These are phyloP conservation scores for Solanum pinnatisectum DNA, from an alignment of 257 asterid genomes.

Conservation along the genomic window DNA sequence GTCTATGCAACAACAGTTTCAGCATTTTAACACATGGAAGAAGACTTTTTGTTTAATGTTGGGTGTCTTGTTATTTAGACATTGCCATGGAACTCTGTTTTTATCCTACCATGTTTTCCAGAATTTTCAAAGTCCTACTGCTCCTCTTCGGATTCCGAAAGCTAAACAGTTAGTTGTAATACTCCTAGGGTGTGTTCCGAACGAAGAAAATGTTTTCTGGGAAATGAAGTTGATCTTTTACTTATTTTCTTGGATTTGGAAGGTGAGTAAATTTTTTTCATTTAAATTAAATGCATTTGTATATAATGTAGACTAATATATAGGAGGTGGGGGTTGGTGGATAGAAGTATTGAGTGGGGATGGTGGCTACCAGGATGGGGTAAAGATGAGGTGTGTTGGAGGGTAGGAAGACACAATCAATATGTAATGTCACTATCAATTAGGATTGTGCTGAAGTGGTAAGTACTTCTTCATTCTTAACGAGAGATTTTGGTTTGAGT, in stretches of 20 bases:
- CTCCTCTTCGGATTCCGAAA: neutral
- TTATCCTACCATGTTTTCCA: neutral
- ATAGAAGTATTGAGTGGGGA: neutral
- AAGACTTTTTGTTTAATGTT: neutral
- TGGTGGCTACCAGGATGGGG: neutral
- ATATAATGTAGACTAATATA: neutral
- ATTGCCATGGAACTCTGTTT: neutral
- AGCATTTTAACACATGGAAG: neutral
- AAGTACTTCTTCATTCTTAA: too few relatives aligned
- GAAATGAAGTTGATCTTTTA: neutral
- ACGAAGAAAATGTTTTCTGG: neutral
- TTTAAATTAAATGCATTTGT: neutral
- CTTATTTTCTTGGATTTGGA: neutral
- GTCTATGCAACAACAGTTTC: neutral
- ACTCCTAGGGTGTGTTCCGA: neutral
- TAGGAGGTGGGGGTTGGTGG: neutral
- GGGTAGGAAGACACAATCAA: neutral
- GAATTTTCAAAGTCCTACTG: neutral
- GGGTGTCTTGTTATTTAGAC: neutral
- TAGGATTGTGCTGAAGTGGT: neutral
- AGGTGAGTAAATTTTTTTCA: neutral
- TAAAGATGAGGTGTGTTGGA: neutral
- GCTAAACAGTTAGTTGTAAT: neutral
- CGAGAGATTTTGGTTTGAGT: too few relatives aligned
- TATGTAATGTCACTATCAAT: neutral